Evolutionary conservation across 2,329 filamentous ascomycete species (phyloP).

Genomic region (Calonectria honghensis): DNA sequence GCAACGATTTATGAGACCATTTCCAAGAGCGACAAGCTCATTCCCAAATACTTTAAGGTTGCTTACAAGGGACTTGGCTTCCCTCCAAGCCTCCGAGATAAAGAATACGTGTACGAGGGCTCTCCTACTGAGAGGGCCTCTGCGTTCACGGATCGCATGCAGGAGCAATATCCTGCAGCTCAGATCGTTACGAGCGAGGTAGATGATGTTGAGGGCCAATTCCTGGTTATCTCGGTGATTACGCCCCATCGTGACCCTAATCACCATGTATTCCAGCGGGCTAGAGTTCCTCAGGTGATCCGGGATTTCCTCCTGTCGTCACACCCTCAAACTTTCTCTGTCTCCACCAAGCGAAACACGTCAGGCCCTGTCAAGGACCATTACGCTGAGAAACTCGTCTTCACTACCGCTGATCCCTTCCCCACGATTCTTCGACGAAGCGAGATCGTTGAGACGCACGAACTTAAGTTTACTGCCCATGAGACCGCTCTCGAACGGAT

Average conservation of each 20-base stretch:
- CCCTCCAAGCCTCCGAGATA: conserved; percentile 86
- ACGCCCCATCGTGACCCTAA: conserved; percentile 87
- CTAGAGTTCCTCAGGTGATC: conserved; percentile 87
- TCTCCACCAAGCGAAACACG: conserved; percentile 82
- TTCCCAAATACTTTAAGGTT: conserved; percentile 93
- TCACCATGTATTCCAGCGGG: conserved; percentile 90
- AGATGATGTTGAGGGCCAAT: conserved; percentile 93
- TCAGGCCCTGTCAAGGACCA: conserved; percentile 82
- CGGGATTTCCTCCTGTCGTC: conserved; percentile 91
- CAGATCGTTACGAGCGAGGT: conserved; percentile 83
- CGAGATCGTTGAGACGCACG: conserved; percentile 83
- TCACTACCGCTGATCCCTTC: conserved; percentile 89
- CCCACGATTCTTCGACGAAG: conserved; percentile 93
- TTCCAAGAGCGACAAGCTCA: conserved; percentile 84
- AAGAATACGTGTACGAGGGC: conserved; percentile 94
- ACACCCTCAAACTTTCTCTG: conserved; percentile 85
- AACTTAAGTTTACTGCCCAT: conserved; percentile 81
- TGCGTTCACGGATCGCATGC: conserved; percentile 92
- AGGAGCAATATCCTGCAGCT: conserved; percentile 90
- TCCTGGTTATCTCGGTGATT: conserved; percentile 87
- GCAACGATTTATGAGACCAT: conserved; percentile 94
- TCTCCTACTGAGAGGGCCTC: conserved; percentile 84
- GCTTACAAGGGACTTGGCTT: conserved; percentile 93
- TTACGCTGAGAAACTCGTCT: conserved; percentile 88
- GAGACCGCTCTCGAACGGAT: conserved; percentile 95